These are phyloP conservation scores for Mortierella sp. DNA, from an alignment of 371 early-diverging fungal genomes.

Conservation along the genomic window DNA sequence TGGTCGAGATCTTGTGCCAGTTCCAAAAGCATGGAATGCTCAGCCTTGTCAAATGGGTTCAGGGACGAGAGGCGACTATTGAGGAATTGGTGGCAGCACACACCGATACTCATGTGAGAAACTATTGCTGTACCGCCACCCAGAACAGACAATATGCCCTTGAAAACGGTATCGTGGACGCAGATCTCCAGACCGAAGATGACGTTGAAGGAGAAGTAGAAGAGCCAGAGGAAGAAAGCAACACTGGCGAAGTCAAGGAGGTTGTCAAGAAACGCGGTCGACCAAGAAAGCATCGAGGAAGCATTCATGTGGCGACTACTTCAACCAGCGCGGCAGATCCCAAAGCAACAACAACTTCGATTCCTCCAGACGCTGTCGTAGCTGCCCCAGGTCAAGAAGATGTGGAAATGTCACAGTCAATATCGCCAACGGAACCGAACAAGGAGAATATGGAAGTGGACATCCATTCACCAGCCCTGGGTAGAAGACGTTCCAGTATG, in stretches of 20 bases:
- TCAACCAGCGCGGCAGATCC: conserved; percentile 21
- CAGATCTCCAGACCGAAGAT: conserved; percentile 42
- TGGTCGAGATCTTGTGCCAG: conserved; percentile 55
- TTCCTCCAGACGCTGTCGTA: background rate
- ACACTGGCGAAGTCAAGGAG: conserved; percentile 14
- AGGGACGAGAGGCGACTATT: conserved; percentile 62
- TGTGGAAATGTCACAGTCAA: conserved; percentile 24
- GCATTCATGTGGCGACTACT: conserved; percentile 30
- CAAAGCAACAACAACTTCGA: background rate
- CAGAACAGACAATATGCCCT: conserved; percentile 42
- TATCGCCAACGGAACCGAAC: conserved; percentile 21
- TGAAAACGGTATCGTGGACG: conserved; percentile 35
- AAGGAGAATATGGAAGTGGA: conserved; percentile 47
- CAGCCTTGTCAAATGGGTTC: conserved; percentile 62
- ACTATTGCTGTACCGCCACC: conserved; percentile 57
- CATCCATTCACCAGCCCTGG: conserved; percentile 44
- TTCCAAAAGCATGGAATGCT: conserved; percentile 60
- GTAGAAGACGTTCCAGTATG: conserved; percentile 51
- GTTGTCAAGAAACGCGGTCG: conserved; percentile 22
- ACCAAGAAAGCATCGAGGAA: conserved; percentile 34
- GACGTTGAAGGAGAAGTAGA: conserved; percentile 32
- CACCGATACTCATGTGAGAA: conserved; percentile 63
- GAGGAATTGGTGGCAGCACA: conserved; percentile 66
- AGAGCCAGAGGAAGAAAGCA: conserved; percentile 13
- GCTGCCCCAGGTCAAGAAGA: conserved; percentile 10